phyloP scores from a whole-genome alignment of 1,139 yeast genomes.

The Candida sojae region DNA sequence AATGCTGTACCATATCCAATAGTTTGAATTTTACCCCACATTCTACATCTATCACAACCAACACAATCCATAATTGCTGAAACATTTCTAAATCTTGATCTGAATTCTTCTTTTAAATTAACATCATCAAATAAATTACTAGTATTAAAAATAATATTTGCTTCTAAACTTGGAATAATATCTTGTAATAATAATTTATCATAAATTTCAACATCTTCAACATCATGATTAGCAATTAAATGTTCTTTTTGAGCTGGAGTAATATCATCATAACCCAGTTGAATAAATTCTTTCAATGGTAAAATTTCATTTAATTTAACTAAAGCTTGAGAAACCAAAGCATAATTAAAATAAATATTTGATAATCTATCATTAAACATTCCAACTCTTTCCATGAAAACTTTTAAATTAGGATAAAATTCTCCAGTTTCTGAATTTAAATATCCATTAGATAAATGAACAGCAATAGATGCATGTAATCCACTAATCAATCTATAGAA shows the following conservation, averaged over 20 bases:
- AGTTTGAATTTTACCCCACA: constrained; percentile 98
- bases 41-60: constrained; percentile 94
- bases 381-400: constrained; percentile 91
- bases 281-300: constrained; percentile 27
- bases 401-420: constrained; percentile 80
- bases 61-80: constrained; percentile 97
- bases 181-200: constrained; percentile 30
- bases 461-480: constrained; percentile 93
- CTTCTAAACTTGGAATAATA: constrained; percentile 28
- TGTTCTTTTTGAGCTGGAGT: constrained; percentile 34
- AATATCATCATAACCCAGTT: constrained; percentile 23
- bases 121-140: constrained; percentile 55
- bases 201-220: constrained; percentile 36
- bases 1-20: constrained; percentile 97
- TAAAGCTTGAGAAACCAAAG: constrained; percentile 79
- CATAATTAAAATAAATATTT: constrained; percentile 90
- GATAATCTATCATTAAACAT: constrained; percentile 84
- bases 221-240: constrained; percentile 47
- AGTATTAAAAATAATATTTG: constrained; percentile 46
- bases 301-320: constrained; percentile 53
- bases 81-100: constrained; percentile 82
- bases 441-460: constrained; percentile 87
- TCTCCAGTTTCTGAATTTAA: constrained; percentile 71
- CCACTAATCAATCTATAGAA: constrained; percentile 89
- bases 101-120: constrained; percentile 77